Evolutionary conservation across 2,329 filamentous ascomycete genomes (phyloP).

Genomic region (Dactylellina drechsleri): DNA sequence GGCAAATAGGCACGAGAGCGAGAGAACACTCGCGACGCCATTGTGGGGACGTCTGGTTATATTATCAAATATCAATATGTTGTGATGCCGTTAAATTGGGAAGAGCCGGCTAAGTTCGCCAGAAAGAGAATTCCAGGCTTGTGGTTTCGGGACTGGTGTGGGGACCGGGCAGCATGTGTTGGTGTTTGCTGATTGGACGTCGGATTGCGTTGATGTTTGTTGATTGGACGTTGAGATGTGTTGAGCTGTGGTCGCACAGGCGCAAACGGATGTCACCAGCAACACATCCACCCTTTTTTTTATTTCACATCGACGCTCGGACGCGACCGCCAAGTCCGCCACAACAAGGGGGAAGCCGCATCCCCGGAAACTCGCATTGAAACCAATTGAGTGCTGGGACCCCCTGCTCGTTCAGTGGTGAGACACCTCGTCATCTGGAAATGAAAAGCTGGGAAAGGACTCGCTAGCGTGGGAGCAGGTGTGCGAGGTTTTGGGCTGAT

Average conservation of each 20-base stretch:
- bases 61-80: not conserved
- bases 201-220: too few species aligned
- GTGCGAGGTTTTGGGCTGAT: constrained; percentile 3
- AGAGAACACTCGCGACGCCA: constrained; percentile 20
- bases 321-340: constrained; percentile 1
- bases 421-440: too few species aligned
- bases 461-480: constrained; percentile 2
- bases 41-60: constrained; percentile 6
- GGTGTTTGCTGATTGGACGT: too few species aligned
- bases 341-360: not conserved
- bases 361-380: constrained; percentile 6
- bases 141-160: too few species aligned
- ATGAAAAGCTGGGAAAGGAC: not conserved
- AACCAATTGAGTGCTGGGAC: not conserved
- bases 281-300: constrained; percentile 6
- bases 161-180: not conserved
- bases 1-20: constrained; percentile 14
- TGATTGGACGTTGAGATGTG: too few species aligned
- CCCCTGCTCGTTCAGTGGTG: not conserved
- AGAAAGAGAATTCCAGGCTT: constrained; percentile 16
- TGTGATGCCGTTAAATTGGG: constrained; percentile 2
- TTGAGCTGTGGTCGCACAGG: constrained; percentile 14
- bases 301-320: not conserved
- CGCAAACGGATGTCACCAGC: constrained; percentile 11
- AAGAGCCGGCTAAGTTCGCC: not conserved